Percentiles rank a stretch among this genome's conserved stretches.
Conservation (phyloP, 768 basidiomycete species). For the Rhodotorula paludigena region DNA sequence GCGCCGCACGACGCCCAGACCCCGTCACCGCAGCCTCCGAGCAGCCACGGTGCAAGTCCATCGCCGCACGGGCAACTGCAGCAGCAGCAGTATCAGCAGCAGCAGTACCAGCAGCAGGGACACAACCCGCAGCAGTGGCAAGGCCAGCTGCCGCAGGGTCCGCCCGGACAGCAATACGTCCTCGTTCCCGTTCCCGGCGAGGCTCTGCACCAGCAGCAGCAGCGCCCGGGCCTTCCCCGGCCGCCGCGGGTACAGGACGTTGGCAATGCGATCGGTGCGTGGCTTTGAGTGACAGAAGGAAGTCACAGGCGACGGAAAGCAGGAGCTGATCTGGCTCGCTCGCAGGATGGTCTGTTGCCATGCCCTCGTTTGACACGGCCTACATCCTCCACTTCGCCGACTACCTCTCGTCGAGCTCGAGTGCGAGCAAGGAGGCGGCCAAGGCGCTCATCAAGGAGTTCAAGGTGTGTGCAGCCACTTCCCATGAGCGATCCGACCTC, state of each 20-base stretch:
- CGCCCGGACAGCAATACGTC: not conserved
- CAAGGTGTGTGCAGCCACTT: constrained; percentile 16
- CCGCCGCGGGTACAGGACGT: constrained; percentile 19
- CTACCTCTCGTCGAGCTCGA: constrained; percentile 7
- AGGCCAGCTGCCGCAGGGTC: not conserved
- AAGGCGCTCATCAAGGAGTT: constrained; percentile 39
- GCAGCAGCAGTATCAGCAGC: not conserved
- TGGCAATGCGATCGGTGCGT: constrained; percentile 28
- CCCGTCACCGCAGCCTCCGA: not conserved
- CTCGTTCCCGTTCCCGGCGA: not conserved
- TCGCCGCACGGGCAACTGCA: not conserved
- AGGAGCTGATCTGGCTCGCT: too few relatives aligned
- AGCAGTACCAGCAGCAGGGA: not conserved
- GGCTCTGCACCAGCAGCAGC: not conserved
- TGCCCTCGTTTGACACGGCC: constrained; percentile 28
- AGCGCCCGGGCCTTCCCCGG: not conserved
- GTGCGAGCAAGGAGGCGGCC: constrained; percentile 21
- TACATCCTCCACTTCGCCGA: constrained; percentile 27
- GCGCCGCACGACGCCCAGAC: not conserved
- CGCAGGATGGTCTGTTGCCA: constrained; percentile 27
- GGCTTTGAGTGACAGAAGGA: too few relatives aligned
- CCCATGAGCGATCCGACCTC: not conserved
- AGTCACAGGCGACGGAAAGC: too few relatives aligned
- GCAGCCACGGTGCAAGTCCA: too few relatives aligned
- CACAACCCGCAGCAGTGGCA: not conserved